These are phyloP conservation scores for Colletotrichum neosansevieriae DNA, from an alignment of 2,329 filamentous ascomycete species.

Conservation along the genomic window DNA sequence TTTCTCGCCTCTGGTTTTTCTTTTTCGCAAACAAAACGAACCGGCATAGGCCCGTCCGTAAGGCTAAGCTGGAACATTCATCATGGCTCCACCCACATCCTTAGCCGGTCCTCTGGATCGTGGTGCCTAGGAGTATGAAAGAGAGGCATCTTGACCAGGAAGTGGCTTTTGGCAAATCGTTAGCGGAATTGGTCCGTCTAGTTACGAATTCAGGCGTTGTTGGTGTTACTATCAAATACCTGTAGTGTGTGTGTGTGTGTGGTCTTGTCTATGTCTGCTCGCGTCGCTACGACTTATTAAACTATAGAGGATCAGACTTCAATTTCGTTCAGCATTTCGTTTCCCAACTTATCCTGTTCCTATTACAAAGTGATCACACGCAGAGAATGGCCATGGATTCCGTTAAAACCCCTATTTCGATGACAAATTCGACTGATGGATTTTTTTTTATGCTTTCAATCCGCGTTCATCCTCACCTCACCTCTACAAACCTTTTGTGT, in stretches of 20 bases:
- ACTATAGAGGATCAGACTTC: slow-evolving; percentile 17
- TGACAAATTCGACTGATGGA: too few relatives aligned
- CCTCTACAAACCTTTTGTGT: too few relatives aligned
- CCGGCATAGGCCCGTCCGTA: slow-evolving; percentile 6
- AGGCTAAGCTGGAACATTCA: slow-evolving; percentile 13
- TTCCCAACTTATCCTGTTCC: too few relatives aligned
- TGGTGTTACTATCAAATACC: slow-evolving; percentile 31
- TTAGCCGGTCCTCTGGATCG: slow-evolving; percentile 32
- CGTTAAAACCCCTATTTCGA: too few relatives aligned
- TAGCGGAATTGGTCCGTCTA: slow-evolving; percentile 26
- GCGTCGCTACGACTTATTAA: background rate
- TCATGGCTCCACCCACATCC: slow-evolving; percentile 26
- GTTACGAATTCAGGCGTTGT: slow-evolving; percentile 35
- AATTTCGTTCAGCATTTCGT: background rate
- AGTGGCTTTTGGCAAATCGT: slow-evolving; percentile 17
- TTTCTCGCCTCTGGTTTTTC: background rate
- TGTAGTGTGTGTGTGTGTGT: slow-evolving; percentile 26
- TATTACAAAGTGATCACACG: too few relatives aligned
- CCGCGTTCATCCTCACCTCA: too few relatives aligned
- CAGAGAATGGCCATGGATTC: too few relatives aligned
- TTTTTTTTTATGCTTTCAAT: too few relatives aligned
- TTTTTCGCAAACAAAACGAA: background rate
- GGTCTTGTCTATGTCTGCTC: slow-evolving; percentile 6
- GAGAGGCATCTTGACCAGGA: slow-evolving; percentile 9
- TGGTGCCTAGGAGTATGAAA: slow-evolving; percentile 10